Evolutionary conservation across 1,284 basidiomycete genomes (phyloP), one percentile per base, ranked within the genome.

Genomic region (Apiotrichum mycotoxinovorans): DNA sequence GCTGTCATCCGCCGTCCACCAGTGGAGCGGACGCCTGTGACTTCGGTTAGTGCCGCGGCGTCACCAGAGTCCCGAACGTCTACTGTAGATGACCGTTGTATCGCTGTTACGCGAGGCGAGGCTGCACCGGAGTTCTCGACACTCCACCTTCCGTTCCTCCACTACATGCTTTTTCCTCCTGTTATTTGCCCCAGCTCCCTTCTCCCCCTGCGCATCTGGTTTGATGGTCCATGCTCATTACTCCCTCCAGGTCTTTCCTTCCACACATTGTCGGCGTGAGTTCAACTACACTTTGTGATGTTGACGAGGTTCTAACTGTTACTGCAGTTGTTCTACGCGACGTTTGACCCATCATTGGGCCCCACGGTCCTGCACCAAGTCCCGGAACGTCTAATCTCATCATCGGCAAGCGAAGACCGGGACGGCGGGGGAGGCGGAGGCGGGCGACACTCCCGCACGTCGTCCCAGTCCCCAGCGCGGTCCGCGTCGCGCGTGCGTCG

Each of bases 301-400:
- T n/a, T n/a, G n/a, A n/a, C n/a, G n/a, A n/a, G n/a, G n/a, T n/a
- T n/a, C n/a, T n/a, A n/a, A n/a, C n/a, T n/a, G n/a, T n/a, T n/a
- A n/a, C n/a, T n/a, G 2, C 53, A 76, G 75, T 66, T 78, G 48
- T 79, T 79, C 68, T 78, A 76, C 61, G 74, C 77, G 3, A 72
- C 71, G 2, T 77, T 79, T 43, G 76, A 78, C 61, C 72, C 76
- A 0, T 64, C 63, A 18, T 66, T 71, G 1, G 74, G 75, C 10
- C 73, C 75, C 3, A 70, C 68, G 5, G 71, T 75, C 12, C 63
- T 67, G 9, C 70, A 79, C 55, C 76, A 79, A 63, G 76, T 77
- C 5, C 77, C 77, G 15, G 75, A 77, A 23, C 73, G 72, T 55
- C 70, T 79, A 42, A 75, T 79, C 50, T 72, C 75, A 1, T 65